Base-by-base conservation (phyloP, 306 rosid genomes). In the Ziziphus jujuba region DNA sequence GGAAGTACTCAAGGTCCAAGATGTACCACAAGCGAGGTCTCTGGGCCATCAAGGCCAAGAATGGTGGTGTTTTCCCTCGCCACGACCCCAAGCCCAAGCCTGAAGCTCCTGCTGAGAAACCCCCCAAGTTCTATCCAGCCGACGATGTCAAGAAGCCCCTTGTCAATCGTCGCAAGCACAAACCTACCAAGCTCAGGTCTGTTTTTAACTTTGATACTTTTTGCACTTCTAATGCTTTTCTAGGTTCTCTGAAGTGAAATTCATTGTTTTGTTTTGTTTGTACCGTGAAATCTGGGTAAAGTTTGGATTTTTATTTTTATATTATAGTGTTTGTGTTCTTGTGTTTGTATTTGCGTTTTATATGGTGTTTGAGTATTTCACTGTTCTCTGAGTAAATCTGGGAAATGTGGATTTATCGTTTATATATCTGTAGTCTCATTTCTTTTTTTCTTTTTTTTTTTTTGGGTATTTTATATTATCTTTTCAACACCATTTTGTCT, bases 11-110 rank as follows among this genome's bases (percentile, higher is more conserved):
- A 3, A 24, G 71, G 5, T 66, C 71, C 6, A 54, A 66, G 61
- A 53, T 66, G 71, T 66, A 66, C 62, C 71, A 66, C 61, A 66
- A 66, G 71, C 48, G 71, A 13, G 71, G 71, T 48, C 71, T 66
- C 62, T 66, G 71, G 71, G 71, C 71, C 22, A 66, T 66, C 62
- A 66, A 66, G 71, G 71, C 71, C 40, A 66, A 66, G 44, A 66
- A 66, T 49, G 61, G 61, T 62, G 71, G 71, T 35, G 71, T 66
- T 16, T 66, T 66, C 71, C 71, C 71, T 1, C 71, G 61, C 61
- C 71, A 66, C 62, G 71, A 66, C 52, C 14, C 71, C 21, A 48
- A 53, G 49, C 62, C 62, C 36, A 61, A 50, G 38, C 28, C 61
- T 31, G 35, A 5, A 10, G 61, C 62, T 12, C 61, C 71, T 14